Percentiles rank a stretch among this genome's conserved stretches.
Evolutionary conservation across 2,329 filamentous ascomycete species (phyloP).

Genomic region (Paraconiothyrium sp.): DNA sequence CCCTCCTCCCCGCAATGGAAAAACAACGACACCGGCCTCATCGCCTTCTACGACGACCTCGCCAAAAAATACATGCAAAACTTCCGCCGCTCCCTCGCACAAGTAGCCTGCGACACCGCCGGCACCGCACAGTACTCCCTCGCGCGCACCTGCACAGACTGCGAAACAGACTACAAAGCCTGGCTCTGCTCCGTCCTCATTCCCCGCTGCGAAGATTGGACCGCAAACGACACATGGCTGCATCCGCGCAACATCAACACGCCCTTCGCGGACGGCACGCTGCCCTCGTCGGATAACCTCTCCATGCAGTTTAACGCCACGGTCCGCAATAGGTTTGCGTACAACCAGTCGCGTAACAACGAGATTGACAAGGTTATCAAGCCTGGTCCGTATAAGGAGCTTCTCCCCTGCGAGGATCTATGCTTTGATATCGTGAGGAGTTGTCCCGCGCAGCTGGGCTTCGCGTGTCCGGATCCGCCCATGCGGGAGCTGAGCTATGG

Average conservation of each 20-base stretch:
- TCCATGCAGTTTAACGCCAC: constrained; percentile 36
- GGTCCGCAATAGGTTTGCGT: constrained; percentile 46
- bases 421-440: constrained; percentile 87
- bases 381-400: constrained; percentile 93
- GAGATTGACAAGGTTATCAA: constrained; percentile 75
- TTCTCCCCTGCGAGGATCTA: constrained; percentile 86
- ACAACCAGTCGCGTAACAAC: constrained; percentile 71
- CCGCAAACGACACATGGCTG: constrained; percentile 60
- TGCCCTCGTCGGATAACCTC: constrained; percentile 25
- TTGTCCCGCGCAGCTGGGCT: constrained; percentile 80
- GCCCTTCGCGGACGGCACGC: constrained; percentile 74
- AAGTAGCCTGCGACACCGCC: constrained; percentile 84
- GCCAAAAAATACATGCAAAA: constrained; percentile 75
- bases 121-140: constrained; percentile 82
- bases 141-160: constrained; percentile 78
- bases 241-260: constrained; percentile 75
- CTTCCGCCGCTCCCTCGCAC: constrained; percentile 83
- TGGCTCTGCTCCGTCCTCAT: constrained; percentile 97
- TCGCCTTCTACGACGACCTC: constrained; percentile 79
- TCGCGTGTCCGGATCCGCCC: constrained; percentile 71
- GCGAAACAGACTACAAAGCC: constrained; percentile 81
- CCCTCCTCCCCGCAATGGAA: constrained; percentile 77
- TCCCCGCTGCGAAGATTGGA: constrained; percentile 89
- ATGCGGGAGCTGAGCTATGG: constrained; percentile 37
- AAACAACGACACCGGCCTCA: constrained; percentile 69